A percentile compares a stretch with the other conserved stretches of the same genome.
Conservation (phyloP, 352 stramenopile genomes). For the Pythium volutum region DNA sequence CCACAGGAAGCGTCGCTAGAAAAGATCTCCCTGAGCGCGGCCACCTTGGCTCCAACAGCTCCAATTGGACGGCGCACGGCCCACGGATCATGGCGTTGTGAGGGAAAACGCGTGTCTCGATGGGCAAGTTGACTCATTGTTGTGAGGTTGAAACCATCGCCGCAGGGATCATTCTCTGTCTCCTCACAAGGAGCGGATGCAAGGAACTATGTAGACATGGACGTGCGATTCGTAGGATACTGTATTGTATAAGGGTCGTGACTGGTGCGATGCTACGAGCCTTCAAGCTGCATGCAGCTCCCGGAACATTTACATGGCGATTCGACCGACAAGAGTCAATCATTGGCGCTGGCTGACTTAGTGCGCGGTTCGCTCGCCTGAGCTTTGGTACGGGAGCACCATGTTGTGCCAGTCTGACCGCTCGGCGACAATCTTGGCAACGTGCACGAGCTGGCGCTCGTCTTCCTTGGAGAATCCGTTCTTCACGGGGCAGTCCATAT, state of each 20-base stretch:
- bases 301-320: neutral
- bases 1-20: neutral
- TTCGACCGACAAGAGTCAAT: neutral
- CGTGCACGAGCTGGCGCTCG: slow-evolving; percentile 60
- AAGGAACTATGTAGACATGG: too few species aligned
- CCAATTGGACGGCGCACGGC: neutral
- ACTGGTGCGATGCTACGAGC: neutral
- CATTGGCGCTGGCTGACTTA: neutral
- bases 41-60: neutral
- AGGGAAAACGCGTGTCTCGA: neutral
- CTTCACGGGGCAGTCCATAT: slow-evolving; percentile 72
- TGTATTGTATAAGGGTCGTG: neutral
- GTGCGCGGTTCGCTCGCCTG: slow-evolving; percentile 8
- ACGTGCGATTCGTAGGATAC: too few species aligned
- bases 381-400: slow-evolving; percentile 34
- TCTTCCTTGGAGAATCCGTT: slow-evolving; percentile 72
- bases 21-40: neutral
- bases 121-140: neutral
- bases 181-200: too few species aligned
- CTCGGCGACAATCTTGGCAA: slow-evolving; percentile 51
- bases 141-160: too few species aligned
- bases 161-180: too few species aligned
- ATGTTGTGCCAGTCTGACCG: slow-evolving; percentile 70
- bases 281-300: neutral
- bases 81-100: neutral